phyloP scores from a whole-genome alignment of 2,329 filamentous ascomycete genomes.

The Fusarium sororula region DNA sequence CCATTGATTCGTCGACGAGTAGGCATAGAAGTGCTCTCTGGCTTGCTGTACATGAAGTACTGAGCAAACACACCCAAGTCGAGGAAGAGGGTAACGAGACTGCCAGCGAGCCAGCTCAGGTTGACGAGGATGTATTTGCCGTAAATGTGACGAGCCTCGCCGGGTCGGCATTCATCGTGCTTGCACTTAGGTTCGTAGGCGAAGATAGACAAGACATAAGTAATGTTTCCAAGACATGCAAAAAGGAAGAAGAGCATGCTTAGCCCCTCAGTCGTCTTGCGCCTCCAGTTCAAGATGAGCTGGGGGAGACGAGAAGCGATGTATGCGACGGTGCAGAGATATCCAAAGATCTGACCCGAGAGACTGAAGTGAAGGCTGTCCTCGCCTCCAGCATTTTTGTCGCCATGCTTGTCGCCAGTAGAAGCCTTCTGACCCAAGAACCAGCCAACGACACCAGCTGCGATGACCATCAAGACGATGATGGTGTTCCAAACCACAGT shows the following conservation, averaged over 20 bases:
- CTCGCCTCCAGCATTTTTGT: conserved; percentile 51
- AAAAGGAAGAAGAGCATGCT: conserved; percentile 97
- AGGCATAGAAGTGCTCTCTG: conserved; percentile 46
- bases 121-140: conserved; percentile 88
- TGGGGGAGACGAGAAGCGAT: conserved; percentile 91
- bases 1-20: conserved; percentile 12
- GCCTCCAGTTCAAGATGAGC: conserved; percentile 88
- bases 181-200: conserved; percentile 83
- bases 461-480: conserved; percentile 82
- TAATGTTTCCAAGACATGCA: conserved; percentile 93
- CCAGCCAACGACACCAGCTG: conserved; percentile 87
- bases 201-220: conserved; percentile 90
- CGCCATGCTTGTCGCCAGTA: conserved; percentile 52
- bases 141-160: conserved; percentile 75
- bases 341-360: conserved; percentile 91
- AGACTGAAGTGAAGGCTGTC: conserved; percentile 72
- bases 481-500: conserved; percentile 76
- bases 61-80: conserved; percentile 90
- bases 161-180: conserved; percentile 64
- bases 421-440: conserved; percentile 65
- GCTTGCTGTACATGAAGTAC: conserved; percentile 82
- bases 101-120: conserved; percentile 88
- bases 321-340: conserved; percentile 88
- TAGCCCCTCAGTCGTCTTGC: conserved; percentile 92
- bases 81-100: conserved; percentile 84